A percentile compares a stretch with the other conserved stretches of the same genome.
These are phyloP conservation scores for Musa beccarii DNA, from an alignment of 176 grass and related monocot genomes.

Conservation along the genomic window DNA sequence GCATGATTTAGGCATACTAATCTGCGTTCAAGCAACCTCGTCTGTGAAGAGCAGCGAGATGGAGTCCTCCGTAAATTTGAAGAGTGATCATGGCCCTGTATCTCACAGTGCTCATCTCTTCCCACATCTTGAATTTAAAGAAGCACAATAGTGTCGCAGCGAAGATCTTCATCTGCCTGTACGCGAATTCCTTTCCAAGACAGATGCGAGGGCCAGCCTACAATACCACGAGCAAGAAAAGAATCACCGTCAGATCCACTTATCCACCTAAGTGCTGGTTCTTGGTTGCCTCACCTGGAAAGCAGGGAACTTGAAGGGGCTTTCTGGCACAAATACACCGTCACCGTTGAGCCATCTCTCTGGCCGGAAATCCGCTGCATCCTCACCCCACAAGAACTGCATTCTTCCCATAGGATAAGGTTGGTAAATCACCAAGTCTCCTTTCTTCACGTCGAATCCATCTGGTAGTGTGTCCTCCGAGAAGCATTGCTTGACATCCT, in stretches of 20 bases:
- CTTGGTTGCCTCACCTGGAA: conserved; percentile 16
- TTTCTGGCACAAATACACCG: conserved; percentile 19
- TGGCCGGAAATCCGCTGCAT: background rate
- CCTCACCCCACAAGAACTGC: conserved; percentile 7
- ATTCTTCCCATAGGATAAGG: background rate
- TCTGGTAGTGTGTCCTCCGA: background rate
- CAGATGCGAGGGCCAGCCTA: background rate
- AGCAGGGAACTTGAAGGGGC: conserved; percentile 17
- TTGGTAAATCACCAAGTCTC: background rate
- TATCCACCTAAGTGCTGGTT: too few relatives aligned
- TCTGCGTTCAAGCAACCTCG: background rate
- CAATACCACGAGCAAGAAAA: background rate
- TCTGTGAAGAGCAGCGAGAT: background rate
- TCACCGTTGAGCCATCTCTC: conserved; percentile 1
- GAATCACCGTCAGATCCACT: background rate
- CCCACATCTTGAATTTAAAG: background rate
- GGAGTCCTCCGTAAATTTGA: background rate
- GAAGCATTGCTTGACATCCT: background rate
- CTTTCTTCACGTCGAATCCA: conserved; percentile 5
- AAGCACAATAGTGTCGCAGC: background rate
- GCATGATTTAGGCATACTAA: too few relatives aligned
- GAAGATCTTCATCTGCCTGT: background rate
- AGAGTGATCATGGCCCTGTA: background rate
- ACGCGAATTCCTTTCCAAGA: background rate
- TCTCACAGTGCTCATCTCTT: background rate